These are phyloP conservation scores for Aphanomyces astaci DNA, from an alignment of 352 stramenopile genomes.

Conservation along the genomic window DNA sequence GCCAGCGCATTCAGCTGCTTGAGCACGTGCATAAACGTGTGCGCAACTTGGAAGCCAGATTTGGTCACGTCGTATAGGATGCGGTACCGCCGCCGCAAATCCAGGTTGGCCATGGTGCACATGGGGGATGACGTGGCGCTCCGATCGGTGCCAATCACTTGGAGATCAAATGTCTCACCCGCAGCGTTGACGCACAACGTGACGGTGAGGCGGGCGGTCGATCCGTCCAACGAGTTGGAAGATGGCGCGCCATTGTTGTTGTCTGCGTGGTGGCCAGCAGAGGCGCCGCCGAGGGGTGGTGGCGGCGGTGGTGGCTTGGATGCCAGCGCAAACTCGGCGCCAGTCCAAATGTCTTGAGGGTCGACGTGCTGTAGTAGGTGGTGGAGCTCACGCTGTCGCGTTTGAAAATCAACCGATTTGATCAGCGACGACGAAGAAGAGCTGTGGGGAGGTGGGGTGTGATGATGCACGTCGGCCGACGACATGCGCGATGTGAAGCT, in stretches of 20 bases:
- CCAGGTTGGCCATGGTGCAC: conserved; percentile 47
- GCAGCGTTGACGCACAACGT: conserved; percentile 70
- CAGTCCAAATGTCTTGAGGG: conserved; percentile 73
- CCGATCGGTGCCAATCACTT: conserved; percentile 64
- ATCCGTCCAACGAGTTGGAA: no score
- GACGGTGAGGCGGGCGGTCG: conserved; percentile 57
- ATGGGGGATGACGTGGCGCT: conserved; percentile 33
- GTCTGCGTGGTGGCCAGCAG: no score
- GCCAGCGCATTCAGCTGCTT: conserved; percentile 69
- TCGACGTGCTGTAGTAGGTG: conserved; percentile 51
- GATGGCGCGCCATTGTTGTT: no score
- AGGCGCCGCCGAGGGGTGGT: not conserved
- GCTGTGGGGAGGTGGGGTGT: not conserved
- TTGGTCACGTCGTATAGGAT: conserved; percentile 79
- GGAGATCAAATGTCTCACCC: conserved; percentile 72
- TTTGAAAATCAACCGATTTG: conserved; percentile 80
- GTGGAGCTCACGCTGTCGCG: conserved; percentile 72
- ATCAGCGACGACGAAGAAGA: conserved; percentile 37
- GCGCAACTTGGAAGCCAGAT: conserved; percentile 67
- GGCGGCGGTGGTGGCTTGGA: conserved; percentile 34
- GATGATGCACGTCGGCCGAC: conserved; percentile 22
- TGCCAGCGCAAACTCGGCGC: conserved; percentile 59
- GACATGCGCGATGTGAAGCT: conserved; percentile 61
- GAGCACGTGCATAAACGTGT: conserved; percentile 71
- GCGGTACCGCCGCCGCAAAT: conserved; percentile 51